Conservation (phyloP, 495 filamentous ascomycete species). For the Evernia prunastri region DNA sequence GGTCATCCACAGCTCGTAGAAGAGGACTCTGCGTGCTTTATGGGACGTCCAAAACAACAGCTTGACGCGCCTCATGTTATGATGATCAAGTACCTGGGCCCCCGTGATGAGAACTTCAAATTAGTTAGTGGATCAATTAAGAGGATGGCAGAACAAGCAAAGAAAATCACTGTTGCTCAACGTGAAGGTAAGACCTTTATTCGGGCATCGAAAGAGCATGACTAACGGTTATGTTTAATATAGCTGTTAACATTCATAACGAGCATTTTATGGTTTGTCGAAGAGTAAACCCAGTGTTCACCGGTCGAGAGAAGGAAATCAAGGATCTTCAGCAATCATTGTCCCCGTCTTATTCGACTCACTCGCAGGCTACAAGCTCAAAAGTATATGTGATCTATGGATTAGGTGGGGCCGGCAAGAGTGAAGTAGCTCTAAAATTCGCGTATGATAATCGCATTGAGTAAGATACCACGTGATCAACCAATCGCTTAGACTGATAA, state of each 20-base stretch:
- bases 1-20: background rate
- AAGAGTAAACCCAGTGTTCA: background rate
- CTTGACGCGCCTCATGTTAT: slow-evolving; percentile 1
- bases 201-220: background rate
- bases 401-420: background rate
- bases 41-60: background rate
- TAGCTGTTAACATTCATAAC: background rate
- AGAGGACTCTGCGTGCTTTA: background rate
- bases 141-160: background rate
- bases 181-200: background rate
- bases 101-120: background rate
- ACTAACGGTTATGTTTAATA: background rate
- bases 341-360: background rate
- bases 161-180: background rate
- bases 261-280: slow-evolving; percentile 3
- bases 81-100: background rate
- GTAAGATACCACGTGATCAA: background rate
- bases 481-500: background rate
- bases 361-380: background rate
- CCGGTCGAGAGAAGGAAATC: slow-evolving; percentile 2
- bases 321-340: background rate
- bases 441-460: background rate
- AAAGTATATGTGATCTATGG: background rate
- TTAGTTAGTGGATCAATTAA: background rate
- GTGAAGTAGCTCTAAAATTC: slow-evolving; percentile 1